A percentile compares a stretch with the other conserved stretches of the same genome.
Conservation (phyloP, 495 filamentous ascomycete genomes). For the Amphirosellinia nigrospora region DNA sequence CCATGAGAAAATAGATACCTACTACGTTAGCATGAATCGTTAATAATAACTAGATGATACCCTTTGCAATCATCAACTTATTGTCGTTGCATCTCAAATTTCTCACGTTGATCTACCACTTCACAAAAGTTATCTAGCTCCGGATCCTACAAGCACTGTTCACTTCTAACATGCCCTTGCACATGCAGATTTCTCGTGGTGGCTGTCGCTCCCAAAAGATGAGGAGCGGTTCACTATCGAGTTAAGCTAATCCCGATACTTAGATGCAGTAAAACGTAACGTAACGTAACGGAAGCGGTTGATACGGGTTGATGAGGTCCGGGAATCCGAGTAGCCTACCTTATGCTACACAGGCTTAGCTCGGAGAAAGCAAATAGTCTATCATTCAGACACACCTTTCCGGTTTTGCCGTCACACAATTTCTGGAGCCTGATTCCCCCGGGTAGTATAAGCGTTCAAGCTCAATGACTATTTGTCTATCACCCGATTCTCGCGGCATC, state of each 20-base stretch:
- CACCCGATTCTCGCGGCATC: neutral
- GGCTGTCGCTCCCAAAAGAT: neutral
- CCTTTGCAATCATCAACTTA: neutral
- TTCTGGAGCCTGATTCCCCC: neutral
- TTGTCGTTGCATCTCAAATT: neutral
- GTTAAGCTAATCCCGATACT: neutral
- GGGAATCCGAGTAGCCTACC: neutral
- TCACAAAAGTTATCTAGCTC: neutral
- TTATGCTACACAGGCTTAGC: neutral
- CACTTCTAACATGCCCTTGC: too few relatives aligned
- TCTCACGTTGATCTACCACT: neutral
- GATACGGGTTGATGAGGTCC: neutral
- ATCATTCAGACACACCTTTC: neutral
- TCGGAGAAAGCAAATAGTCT: neutral
- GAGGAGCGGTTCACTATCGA: neutral
- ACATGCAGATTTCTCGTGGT: neutral
- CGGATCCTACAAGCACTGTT: neutral
- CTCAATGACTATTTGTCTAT: neutral
- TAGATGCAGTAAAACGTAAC: neutral
- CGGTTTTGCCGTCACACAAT: neutral
- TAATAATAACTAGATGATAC: conserved; percentile 17
- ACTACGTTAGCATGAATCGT: conserved; percentile 8
- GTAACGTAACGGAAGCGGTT: neutral
- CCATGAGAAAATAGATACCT: neutral
- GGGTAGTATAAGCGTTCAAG: neutral